Conservation (phyloP, 1,139 yeast genomes). For the Pichia sp. region DNA sequence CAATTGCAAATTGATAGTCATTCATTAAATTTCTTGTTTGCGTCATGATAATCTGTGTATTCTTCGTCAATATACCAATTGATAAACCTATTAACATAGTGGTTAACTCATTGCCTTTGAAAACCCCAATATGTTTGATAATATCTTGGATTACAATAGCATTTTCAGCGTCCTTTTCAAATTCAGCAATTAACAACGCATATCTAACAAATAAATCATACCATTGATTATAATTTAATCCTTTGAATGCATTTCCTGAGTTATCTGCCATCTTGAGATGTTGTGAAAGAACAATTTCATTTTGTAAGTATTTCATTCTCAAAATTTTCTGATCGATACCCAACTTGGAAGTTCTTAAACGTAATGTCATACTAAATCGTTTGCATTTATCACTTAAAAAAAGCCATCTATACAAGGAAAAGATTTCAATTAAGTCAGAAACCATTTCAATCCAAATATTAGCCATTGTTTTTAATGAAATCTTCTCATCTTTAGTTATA, state of each 20-base stretch:
- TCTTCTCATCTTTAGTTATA: conserved; percentile 3
- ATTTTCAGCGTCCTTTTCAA: conserved; percentile 53
- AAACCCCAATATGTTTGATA: conserved; percentile 72
- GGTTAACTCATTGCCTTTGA: conserved; percentile 46
- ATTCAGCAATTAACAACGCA: conserved; percentile 57
- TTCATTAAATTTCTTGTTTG: conserved; percentile 58
- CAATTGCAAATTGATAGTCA: conserved; percentile 68
- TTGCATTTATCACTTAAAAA: conserved; percentile 71
- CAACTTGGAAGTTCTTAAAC: conserved; percentile 53
- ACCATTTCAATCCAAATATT: conserved; percentile 82
- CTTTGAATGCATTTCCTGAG: conserved; percentile 57
- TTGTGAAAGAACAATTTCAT: conserved; percentile 48
- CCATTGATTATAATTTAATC: conserved; percentile 75
- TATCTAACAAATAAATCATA: conserved; percentile 75
- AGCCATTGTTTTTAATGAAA: conserved; percentile 42
- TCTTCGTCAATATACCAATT: conserved; percentile 51
- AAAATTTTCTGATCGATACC: conserved; percentile 69
- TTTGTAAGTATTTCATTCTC: conserved; percentile 58
- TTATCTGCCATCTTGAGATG: conserved; percentile 33
- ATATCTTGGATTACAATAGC: conserved; percentile 67
- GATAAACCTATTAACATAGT: conserved; percentile 61
- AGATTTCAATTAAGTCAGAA: conserved; percentile 73
- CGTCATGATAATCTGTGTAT: conserved; percentile 46
- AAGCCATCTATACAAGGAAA: conserved; percentile 67
- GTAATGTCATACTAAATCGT: conserved; percentile 61